Evolutionary conservation across 441 rosid genomes (phyloP).

Genomic region (Rhodomyrtus psidioides): DNA sequence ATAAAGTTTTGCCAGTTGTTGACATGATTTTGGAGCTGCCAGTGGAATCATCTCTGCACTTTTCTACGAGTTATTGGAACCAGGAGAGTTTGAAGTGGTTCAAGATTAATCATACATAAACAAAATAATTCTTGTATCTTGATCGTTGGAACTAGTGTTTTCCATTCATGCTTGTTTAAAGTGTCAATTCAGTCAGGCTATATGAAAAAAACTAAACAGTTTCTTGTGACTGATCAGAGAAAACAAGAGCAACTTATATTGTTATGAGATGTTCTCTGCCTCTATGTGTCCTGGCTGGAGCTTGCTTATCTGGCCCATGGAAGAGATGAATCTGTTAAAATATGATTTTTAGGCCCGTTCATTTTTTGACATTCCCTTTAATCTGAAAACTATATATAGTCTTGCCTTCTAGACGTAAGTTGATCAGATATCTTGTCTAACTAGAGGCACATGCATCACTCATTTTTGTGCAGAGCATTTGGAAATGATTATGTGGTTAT

Average conservation of each 20-base stretch:
- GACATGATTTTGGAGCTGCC: not conserved
- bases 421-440: not conserved
- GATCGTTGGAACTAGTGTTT: not conserved
- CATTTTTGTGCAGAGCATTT: not conserved
- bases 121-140: not conserved
- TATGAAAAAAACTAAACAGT: not conserved
- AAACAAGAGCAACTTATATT: not conserved
- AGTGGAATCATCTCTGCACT: not conserved
- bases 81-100: not conserved
- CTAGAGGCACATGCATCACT: not conserved
- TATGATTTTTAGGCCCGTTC: not conserved
- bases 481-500: not conserved
- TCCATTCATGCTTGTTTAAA: not conserved
- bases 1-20: not conserved
- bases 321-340: not conserved
- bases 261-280: not conserved
- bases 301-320: not conserved
- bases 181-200: not conserved
- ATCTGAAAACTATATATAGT: not conserved
- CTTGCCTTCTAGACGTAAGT: not conserved
- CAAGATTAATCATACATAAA: not conserved
- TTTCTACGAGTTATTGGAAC: not conserved
- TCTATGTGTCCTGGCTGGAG: not conserved
- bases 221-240: not conserved
- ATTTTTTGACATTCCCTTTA: not conserved